These are phyloP conservation scores for Rutidosis leptorrhynchoides DNA, from an alignment of 129 eudicot genomes.

Conservation along the genomic window DNA sequence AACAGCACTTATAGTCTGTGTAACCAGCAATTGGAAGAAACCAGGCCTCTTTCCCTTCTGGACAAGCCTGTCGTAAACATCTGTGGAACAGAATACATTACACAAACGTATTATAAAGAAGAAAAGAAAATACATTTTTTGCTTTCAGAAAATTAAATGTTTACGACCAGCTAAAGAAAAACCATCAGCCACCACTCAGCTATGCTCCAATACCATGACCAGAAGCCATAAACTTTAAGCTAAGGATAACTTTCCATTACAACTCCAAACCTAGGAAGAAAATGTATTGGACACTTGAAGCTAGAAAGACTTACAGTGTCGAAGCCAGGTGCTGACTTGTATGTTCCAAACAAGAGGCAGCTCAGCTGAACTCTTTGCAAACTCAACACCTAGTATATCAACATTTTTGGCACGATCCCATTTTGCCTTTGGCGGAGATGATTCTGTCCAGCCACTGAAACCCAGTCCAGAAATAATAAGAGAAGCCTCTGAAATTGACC, in stretches of 20 bases:
- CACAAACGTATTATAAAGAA: no score
- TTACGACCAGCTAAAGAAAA: no score
- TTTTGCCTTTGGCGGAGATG: conserved; percentile 65
- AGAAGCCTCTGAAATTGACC: conserved; percentile 95
- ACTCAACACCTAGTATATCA: conserved; percentile 86
- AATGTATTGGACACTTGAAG: no score
- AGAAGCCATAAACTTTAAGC: no score
- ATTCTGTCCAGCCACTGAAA: conserved; percentile 93
- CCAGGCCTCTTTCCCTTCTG: conserved; percentile 86
- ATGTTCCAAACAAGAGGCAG: conserved; percentile 92
- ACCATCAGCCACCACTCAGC: no score
- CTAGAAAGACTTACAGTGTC: conserved; percentile 98
- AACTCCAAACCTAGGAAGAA: no score
- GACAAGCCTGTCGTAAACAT: conserved; percentile 91
- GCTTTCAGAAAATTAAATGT: no score
- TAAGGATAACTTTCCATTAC: no score
- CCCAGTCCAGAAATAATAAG: conserved; percentile 84
- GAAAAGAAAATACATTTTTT: no score
- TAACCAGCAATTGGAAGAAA: conserved; percentile 89
- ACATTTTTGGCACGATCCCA: conserved; percentile 98
- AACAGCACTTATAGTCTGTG: conserved; percentile 92
- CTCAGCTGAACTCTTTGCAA: conserved; percentile 84
- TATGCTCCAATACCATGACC: no score
- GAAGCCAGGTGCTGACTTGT: conserved; percentile 99
- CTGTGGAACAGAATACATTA: no score